Percentiles rank a stretch among this genome's conserved stretches.
phyloP scores from a whole-genome alignment of 305 asterid species.

The Fraxinus floribunda region DNA sequence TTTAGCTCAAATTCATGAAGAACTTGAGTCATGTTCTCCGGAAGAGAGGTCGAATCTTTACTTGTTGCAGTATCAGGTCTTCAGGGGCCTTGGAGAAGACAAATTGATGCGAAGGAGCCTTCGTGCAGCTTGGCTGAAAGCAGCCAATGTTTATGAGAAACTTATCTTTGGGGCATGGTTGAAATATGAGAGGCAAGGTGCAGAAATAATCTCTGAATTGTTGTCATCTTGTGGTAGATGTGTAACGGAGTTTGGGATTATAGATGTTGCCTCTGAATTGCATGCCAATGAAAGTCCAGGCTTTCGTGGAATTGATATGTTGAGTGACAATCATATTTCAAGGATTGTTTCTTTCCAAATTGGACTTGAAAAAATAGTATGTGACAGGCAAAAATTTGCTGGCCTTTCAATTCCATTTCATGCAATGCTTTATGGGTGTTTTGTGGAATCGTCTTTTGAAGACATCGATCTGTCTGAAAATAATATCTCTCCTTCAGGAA shows the following conservation, averaged over 20 bases:
- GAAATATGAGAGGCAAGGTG: conserved; percentile 86
- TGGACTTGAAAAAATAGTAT: conserved; percentile 64
- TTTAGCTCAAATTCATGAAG: conserved; percentile 86
- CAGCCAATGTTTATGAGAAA: conserved; percentile 70
- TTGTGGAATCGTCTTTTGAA: conserved; percentile 63
- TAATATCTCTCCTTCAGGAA: conserved; percentile 63
- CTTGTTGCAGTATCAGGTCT: conserved; percentile 84
- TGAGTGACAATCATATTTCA: conserved; percentile 26
- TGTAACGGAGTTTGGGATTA: conserved; percentile 64
- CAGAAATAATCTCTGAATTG: conserved; percentile 69
- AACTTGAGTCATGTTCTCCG: conserved; percentile 73
- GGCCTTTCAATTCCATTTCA: conserved; percentile 77
- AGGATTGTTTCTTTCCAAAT: conserved; percentile 58
- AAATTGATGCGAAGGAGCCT: conserved; percentile 92
- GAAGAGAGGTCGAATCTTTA: conserved; percentile 68
- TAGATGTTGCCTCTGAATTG: conserved; percentile 74
- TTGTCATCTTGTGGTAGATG: conserved; percentile 75
- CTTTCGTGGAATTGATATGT: conserved; percentile 13
- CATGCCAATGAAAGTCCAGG: conserved; percentile 31
- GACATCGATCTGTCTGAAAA: conserved; percentile 83
- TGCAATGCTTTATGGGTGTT: conserved; percentile 89
- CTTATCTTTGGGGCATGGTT: conserved; percentile 93
- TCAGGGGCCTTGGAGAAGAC: conserved; percentile 91
- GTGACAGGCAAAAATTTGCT: conserved; percentile 75
- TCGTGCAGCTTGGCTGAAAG: conserved; percentile 74